A percentile compares a stretch with the other conserved stretches of the same genome.
These are phyloP conservation scores for Tricholoma furcatifolium DNA, from an alignment of 768 basidiomycete genomes.

Conservation along the genomic window DNA sequence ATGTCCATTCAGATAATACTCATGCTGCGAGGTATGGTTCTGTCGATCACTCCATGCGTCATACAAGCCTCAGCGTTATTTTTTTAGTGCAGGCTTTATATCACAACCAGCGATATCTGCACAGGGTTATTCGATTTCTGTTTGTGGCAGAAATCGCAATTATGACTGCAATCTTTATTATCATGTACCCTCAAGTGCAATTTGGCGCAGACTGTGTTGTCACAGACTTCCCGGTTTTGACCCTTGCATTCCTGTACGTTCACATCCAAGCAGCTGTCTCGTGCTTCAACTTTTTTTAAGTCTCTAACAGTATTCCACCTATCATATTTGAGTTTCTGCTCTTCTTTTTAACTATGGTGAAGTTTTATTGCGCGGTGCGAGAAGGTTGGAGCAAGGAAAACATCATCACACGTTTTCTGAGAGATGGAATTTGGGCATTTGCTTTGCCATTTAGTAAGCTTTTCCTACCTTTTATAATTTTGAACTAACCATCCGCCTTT, in stretches of 20 bases:
- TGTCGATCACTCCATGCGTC: background rate
- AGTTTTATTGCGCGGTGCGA: slow-evolving; percentile 21
- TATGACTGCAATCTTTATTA: slow-evolving; percentile 14
- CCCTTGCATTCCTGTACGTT: slow-evolving; percentile 20
- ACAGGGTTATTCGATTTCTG: slow-evolving; percentile 9
- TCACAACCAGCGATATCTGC: slow-evolving; percentile 12
- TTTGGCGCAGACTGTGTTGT: slow-evolving; percentile 20
- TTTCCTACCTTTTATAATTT: background rate
- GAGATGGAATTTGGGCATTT: slow-evolving; percentile 26
- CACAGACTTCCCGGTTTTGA: slow-evolving; percentile 15
- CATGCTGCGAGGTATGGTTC: slow-evolving; percentile 19
- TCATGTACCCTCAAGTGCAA: slow-evolving; percentile 8
- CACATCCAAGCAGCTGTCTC: background rate
- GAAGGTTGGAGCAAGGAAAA: slow-evolving; percentile 23
- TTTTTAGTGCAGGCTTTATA: slow-evolving; percentile 22
- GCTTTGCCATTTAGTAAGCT: slow-evolving; percentile 21
- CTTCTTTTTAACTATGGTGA: slow-evolving; percentile 24
- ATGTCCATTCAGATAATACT: slow-evolving; percentile 21
- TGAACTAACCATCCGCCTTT: background rate
- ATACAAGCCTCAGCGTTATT: background rate
- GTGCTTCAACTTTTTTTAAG: background rate
- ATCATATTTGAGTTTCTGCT: slow-evolving; percentile 21
- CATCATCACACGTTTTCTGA: slow-evolving; percentile 23
- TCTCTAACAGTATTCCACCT: slow-evolving; percentile 12
- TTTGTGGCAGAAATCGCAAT: slow-evolving; percentile 14